Evolutionary conservation across 2,329 filamentous ascomycete species (phyloP).

Genomic region (Teratosphaeria zuluensis): DNA sequence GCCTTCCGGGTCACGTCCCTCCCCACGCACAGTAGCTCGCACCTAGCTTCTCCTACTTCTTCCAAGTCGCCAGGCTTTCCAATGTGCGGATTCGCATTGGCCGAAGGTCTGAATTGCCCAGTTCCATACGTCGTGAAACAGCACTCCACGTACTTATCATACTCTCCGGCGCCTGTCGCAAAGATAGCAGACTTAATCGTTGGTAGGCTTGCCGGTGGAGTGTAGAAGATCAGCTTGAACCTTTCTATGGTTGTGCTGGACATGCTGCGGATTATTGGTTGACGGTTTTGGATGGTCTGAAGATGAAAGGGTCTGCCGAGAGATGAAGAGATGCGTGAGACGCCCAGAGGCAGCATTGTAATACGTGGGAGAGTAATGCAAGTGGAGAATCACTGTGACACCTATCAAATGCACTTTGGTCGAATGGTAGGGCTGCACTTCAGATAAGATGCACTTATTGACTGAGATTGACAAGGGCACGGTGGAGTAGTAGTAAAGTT

Average conservation of each 20-base stretch:
- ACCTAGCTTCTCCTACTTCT: conserved; percentile 49
- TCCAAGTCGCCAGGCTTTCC: conserved; percentile 50
- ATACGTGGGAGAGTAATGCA: neutral
- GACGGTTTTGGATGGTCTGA: neutral
- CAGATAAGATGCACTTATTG: neutral
- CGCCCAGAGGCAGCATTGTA: neutral
- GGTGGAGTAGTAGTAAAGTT: neutral
- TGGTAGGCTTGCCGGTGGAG: conserved; percentile 28
- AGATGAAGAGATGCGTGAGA: neutral
- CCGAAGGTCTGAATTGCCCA: conserved; percentile 57
- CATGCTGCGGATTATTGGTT: neutral
- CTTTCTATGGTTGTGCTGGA: conserved; percentile 3
- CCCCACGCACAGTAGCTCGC: conserved; percentile 55
- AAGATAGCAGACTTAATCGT: conserved; percentile 37
- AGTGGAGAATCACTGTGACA: neutral
- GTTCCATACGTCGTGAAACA: conserved; percentile 35
- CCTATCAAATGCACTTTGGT: no score
- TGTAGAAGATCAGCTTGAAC: conserved; percentile 39
- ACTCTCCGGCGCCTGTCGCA: conserved; percentile 34
- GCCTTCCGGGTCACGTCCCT: conserved; percentile 47
- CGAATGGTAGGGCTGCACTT: no score
- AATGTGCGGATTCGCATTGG: conserved; percentile 53
- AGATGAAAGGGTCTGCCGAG: neutral
- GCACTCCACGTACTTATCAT: conserved; percentile 34
- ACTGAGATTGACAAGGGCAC: neutral